phyloP scores from a whole-genome alignment of 371 early-diverging fungal species.

The Catenaria anguillulae region DNA sequence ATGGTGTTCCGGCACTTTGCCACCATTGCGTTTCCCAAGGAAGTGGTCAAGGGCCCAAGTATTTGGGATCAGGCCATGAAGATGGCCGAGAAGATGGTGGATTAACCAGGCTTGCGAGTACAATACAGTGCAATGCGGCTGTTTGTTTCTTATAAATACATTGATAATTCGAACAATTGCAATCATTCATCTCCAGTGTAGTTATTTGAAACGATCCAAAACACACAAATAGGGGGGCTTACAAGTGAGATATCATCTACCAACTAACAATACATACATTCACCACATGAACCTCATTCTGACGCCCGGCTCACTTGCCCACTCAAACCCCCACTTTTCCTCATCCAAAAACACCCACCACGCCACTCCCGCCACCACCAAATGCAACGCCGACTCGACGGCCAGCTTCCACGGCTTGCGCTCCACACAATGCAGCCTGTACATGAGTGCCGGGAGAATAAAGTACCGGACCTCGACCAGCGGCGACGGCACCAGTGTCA shows the following conservation, averaged over 20 bases:
- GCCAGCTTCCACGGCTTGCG: slow-evolving; percentile 10
- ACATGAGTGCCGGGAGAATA: slow-evolving; percentile 65
- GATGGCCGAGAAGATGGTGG: not conserved
- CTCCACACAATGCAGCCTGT: slow-evolving; percentile 40
- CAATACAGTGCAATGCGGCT: too few species aligned
- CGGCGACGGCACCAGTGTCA: slow-evolving; percentile 76
- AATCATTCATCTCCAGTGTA: too few species aligned
- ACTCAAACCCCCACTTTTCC: slow-evolving; percentile 43
- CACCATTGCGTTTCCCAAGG: not conserved
- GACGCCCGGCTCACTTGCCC: slow-evolving; percentile 46
- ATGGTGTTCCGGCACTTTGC: not conserved
- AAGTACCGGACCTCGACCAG: slow-evolving; percentile 90
- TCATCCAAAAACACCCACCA: slow-evolving; percentile 45
- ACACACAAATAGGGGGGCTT: too few species aligned
- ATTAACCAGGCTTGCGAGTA: too few species aligned
- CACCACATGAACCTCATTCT: slow-evolving; percentile 87
- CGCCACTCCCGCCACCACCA: slow-evolving; percentile 37
- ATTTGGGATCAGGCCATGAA: slow-evolving; percentile 1
- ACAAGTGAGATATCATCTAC: too few species aligned
- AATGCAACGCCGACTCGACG: slow-evolving; percentile 29
- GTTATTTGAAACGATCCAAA: too few species aligned
- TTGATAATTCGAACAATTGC: too few species aligned
- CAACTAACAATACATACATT: not conserved
- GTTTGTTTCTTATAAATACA: too few species aligned
- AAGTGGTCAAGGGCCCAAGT: not conserved